These are phyloP conservation scores for Cercospora sp. DNA, from an alignment of 2,329 filamentous ascomycete genomes.

Conservation along the genomic window DNA sequence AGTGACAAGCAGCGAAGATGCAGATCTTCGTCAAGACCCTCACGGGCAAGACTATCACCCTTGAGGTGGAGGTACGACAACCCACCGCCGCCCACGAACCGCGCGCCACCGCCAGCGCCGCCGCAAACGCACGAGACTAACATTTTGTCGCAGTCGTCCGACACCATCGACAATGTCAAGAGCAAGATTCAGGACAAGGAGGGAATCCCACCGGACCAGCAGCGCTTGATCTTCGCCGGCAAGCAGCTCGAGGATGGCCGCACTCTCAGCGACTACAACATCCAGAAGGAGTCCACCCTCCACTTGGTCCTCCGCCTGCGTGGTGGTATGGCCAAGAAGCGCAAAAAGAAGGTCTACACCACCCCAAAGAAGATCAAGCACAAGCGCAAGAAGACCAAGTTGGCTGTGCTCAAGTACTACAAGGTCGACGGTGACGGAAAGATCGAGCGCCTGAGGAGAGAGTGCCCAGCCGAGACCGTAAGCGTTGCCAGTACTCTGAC, in stretches of 20 bases:
- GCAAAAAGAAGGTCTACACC: conserved; percentile 99
- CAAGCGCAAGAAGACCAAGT: conserved; percentile 99
- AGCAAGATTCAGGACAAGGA: conserved; percentile 99
- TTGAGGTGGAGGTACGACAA: conserved; percentile 76
- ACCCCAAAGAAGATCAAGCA: conserved; percentile 99
- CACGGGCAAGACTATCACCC: conserved; percentile 99
- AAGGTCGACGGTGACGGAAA: conserved; percentile 99
- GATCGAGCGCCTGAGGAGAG: conserved; percentile 97
- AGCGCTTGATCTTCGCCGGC: conserved; percentile 99
- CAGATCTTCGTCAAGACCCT: conserved; percentile 99
- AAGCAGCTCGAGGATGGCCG: conserved; percentile 99
- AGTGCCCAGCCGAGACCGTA: conserved; percentile 91
- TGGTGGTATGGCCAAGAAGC: conserved; percentile 95
- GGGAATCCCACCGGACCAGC: conserved; percentile 98
- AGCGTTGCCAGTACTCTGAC: conserved; percentile 43
- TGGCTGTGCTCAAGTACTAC: conserved; percentile 99
- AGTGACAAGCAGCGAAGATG: conserved; percentile 50
- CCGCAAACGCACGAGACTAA: conserved; percentile 7
- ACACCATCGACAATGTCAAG: conserved; percentile 99
- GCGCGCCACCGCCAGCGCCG: conserved; percentile 2
- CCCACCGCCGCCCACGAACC: conserved; percentile 35
- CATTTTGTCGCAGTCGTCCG: conserved; percentile 61
- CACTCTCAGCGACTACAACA: conserved; percentile 99
- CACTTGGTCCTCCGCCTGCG: conserved; percentile 97
- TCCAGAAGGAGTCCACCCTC: conserved; percentile 99